These are phyloP conservation scores for Thalassiosira hispida DNA, from an alignment of 352 stramenopile species.

Conservation along the genomic window DNA sequence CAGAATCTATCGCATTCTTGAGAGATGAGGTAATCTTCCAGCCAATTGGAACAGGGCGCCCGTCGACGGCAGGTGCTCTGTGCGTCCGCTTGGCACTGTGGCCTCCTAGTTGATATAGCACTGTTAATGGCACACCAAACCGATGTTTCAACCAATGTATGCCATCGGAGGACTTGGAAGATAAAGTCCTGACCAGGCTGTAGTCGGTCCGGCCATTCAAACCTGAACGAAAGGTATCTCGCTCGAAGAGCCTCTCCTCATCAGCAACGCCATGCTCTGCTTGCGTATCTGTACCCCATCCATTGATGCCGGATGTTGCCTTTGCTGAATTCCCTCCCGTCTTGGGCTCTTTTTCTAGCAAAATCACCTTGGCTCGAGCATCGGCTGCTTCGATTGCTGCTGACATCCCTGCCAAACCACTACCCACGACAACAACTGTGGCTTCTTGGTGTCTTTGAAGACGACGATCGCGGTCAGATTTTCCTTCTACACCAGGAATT, in stretches of 20 bases:
- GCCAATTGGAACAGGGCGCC: slow-evolving; percentile 82
- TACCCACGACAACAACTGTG: slow-evolving; percentile 72
- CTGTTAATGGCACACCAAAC: slow-evolving; percentile 77
- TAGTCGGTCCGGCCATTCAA: not conserved
- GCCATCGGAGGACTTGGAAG: slow-evolving; percentile 35
- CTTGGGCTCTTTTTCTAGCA: slow-evolving; percentile 82
- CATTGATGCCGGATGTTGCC: slow-evolving; percentile 82
- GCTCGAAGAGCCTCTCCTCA: slow-evolving; percentile 21
- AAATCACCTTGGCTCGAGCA: slow-evolving; percentile 67
- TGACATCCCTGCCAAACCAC: slow-evolving; percentile 73
- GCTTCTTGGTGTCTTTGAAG: slow-evolving; percentile 32
- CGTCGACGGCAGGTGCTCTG: slow-evolving; percentile 80
- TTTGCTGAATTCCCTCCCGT: slow-evolving; percentile 84
- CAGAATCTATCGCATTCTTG: slow-evolving; percentile 70
- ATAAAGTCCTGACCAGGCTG: slow-evolving; percentile 9
- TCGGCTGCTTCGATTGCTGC: slow-evolving; percentile 80
- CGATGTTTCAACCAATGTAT: slow-evolving; percentile 74
- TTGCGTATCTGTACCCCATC: slow-evolving; percentile 58
- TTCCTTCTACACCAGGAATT: slow-evolving; percentile 54
- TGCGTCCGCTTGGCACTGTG: slow-evolving; percentile 80
- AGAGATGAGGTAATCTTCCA: slow-evolving; percentile 81
- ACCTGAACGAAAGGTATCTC: slow-evolving; percentile 12
- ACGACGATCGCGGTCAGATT: slow-evolving; percentile 35
- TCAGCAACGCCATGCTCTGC: slow-evolving; percentile 6
- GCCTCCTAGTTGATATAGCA: slow-evolving; percentile 81